Conservation (phyloP, 2,329 filamentous ascomycete species). For the Trichophyton mentagrophytes region DNA sequence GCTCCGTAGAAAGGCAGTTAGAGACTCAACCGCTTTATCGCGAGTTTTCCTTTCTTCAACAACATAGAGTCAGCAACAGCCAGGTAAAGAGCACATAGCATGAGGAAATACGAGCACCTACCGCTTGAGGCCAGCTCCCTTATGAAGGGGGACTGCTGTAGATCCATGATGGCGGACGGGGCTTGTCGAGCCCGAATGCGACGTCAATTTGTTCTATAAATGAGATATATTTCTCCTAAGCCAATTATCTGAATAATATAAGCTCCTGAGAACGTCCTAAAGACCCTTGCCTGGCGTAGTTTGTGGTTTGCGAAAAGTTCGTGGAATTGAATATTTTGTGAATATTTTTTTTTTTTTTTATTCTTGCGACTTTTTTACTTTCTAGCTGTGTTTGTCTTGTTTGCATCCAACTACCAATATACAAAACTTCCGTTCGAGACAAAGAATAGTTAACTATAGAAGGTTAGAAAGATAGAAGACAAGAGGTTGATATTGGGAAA, state of each 20-base stretch:
- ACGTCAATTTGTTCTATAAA: not conserved
- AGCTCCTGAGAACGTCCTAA: not conserved
- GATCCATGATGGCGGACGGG: slow-evolving; percentile 14
- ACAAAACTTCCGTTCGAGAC: not conserved
- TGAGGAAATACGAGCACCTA: slow-evolving; percentile 30
- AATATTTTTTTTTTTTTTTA: not conserved
- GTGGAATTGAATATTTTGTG: not conserved
- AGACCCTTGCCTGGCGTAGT: not conserved
- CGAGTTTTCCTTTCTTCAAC: slow-evolving; percentile 60
- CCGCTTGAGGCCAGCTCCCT: slow-evolving; percentile 75
- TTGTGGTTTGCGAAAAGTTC: not conserved
- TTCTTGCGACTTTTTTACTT: not conserved
- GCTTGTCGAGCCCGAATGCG: not conserved
- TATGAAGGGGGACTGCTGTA: slow-evolving; percentile 55
- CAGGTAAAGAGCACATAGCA: slow-evolving; percentile 10
- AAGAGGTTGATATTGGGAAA: not conserved
- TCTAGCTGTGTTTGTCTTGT: not conserved
- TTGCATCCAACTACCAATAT: not conserved
- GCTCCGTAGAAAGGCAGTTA: slow-evolving; percentile 63
- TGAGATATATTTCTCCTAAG: not conserved
- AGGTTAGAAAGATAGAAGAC: no score
- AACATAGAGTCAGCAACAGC: slow-evolving; percentile 5
- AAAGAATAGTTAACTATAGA: no score
- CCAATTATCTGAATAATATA: not conserved
- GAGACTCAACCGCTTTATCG: slow-evolving; percentile 61